Percentiles rank a stretch among this genome's conserved stretches.
These are phyloP conservation scores for Camellia oleifera DNA, from an alignment of 179 eudicot genomes.

Conservation along the genomic window DNA sequence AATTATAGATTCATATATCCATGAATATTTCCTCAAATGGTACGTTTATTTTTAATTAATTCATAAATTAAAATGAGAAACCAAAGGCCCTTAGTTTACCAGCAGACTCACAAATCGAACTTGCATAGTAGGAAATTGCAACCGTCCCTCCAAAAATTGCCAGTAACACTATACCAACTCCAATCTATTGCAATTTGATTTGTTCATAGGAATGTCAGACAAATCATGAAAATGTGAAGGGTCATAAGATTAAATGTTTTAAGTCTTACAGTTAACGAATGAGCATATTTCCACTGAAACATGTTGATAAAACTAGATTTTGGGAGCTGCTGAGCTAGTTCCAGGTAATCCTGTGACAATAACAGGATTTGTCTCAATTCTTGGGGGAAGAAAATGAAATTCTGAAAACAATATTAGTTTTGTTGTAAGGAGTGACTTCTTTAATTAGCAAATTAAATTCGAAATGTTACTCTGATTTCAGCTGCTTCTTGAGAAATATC, in stretches of 20 bases:
- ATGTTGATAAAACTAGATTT: slow-evolving; percentile 42
- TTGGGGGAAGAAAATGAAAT: no score
- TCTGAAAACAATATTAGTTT: no score
- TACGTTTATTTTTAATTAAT: no score
- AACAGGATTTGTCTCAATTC: background rate
- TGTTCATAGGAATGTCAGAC: background rate
- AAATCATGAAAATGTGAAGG: background rate
- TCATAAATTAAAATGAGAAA: no score
- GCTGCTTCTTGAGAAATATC: slow-evolving; percentile 17
- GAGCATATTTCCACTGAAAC: slow-evolving; percentile 55
- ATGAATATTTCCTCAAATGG: no score
- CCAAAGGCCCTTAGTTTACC: slow-evolving; percentile 20
- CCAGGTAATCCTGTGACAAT: slow-evolving; percentile 51
- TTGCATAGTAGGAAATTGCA: slow-evolving; percentile 35
- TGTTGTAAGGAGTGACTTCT: no score
- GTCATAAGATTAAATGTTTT: no score
- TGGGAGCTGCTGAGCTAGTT: slow-evolving; percentile 35
- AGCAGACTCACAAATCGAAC: slow-evolving; percentile 36
- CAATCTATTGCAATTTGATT: slow-evolving; percentile 4
- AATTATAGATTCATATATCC: no score
- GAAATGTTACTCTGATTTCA: slow-evolving; percentile 20
- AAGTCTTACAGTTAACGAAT: slow-evolving; percentile 54
- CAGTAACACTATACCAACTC: slow-evolving; percentile 19
- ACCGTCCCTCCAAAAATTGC: slow-evolving; percentile 45
- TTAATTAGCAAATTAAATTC: no score